Evolutionary conservation across 2,329 filamentous ascomycete species (phyloP), one percentile per base, ranked within the genome.

Genomic region (Xylariaceae sp.): DNA sequence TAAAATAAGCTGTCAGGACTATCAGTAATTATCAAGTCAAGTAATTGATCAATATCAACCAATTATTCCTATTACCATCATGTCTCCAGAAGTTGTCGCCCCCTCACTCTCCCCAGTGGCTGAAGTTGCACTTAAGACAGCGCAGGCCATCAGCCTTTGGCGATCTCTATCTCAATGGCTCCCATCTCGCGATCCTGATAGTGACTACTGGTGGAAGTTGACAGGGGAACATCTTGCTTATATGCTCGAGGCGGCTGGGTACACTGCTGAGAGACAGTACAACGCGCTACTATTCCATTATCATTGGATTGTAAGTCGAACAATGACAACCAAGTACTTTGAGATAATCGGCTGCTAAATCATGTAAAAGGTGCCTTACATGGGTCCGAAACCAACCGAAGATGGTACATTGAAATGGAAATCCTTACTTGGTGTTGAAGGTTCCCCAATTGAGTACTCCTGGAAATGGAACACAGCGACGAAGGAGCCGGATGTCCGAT

Each of bases 401-500:
- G 31, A 47, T 23, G 56, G 56, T 3, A 12, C 12, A 7, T 6
- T 40, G 21, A 37, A 59, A 24, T 59, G 50, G 50, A 24, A 23
- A 12, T 50, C 40, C 4, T 19, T 55, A 2, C 23, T 59, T 17
- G 45, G 29, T 3, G 26, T 53, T 16, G 41, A 58, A 7, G 55
- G 55, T 2, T 43, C 46, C 1, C 58, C 55, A 5, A 50, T 61
- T 6, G 58, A 61, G 43, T 61, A 48, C 17, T 61, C 58, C 9
- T 61, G 58, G 58, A 61, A 59, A 44, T 61, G 58, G 55, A 58
- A 58, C 40, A 58, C 51, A 14, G 6, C 39, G 3, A 45, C 6
- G 3, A 24, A 16, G 6, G 51, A 43, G n/a, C 56, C 59, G 4
- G 56, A 53, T 11, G 39, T 62, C 17, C 51, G 59, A 1, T 62